A percentile compares a stretch with the other conserved stretches of the same genome.
Conservation (phyloP, 805 yeast species). For the Nakazawaea populi region DNA sequence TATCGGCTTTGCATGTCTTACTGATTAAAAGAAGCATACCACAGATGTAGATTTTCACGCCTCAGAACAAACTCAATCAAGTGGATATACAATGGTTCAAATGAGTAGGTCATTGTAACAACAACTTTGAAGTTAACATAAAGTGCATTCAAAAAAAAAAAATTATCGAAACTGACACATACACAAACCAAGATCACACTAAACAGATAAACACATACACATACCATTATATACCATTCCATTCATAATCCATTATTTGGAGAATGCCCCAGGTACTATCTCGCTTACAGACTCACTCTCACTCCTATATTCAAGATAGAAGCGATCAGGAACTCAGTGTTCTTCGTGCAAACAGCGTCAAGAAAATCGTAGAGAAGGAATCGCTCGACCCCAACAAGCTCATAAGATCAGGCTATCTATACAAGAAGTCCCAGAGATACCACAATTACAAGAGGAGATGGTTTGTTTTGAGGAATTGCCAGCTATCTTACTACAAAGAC, state of each 20-base stretch:
- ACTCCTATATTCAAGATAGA: constrained; percentile 4
- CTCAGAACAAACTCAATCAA: too few species aligned
- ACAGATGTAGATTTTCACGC: too few species aligned
- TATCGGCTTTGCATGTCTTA: too few species aligned
- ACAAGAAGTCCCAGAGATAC: constrained; percentile 26
- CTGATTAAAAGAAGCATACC: too few species aligned
- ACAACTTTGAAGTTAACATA: too few species aligned
- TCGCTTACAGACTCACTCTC: constrained; percentile 3
- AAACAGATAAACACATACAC: too few species aligned
- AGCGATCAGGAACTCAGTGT: constrained; percentile 1
- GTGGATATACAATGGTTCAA: too few species aligned
- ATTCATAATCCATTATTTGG: neutral
- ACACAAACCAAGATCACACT: too few species aligned
- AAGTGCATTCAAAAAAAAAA: too few species aligned
- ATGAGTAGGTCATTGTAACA: too few species aligned
- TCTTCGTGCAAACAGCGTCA: neutral
- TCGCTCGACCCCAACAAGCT: constrained; percentile 15
- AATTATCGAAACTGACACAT: too few species aligned
- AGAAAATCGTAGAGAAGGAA: neutral
- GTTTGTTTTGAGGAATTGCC: constrained; percentile 33
- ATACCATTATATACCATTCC: neutral
- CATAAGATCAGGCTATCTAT: constrained; percentile 23
- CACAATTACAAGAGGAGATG: constrained; percentile 33
- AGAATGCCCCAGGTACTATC: constrained; percentile 4
- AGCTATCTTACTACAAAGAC: constrained; percentile 33